Percentiles rank a stretch among this genome's conserved stretches.
These are phyloP conservation scores for Fusarium transvaalense DNA, from an alignment of 2,329 filamentous ascomycete genomes.

Conservation along the genomic window DNA sequence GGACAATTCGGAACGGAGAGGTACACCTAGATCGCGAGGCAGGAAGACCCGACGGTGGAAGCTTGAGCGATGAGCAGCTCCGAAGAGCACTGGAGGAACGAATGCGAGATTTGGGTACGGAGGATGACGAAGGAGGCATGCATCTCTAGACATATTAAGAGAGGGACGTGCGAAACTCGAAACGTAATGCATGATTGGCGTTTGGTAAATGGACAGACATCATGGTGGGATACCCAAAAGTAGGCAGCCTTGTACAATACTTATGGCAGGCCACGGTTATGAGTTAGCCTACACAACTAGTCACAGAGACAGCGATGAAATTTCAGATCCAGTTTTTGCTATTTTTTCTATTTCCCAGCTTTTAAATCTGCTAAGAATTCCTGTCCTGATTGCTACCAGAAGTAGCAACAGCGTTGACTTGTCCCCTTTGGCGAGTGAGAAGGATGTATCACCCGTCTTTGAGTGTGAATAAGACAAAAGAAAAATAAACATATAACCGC, in stretches of 20 bases:
- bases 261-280: slow-evolving; percentile 4
- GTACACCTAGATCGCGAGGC: slow-evolving; percentile 58
- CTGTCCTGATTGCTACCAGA: slow-evolving; percentile 21
- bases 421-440: slow-evolving; percentile 27
- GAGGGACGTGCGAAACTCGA: slow-evolving; percentile 1
- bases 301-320: slow-evolving; percentile 4
- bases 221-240: slow-evolving; percentile 42
- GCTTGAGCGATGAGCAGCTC: slow-evolving; percentile 70
- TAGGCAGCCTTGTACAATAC: slow-evolving; percentile 4
- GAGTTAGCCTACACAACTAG: neutral
- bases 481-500: slow-evolving; percentile 35
- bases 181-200: slow-evolving; percentile 42
- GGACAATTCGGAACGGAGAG: slow-evolving; percentile 65
- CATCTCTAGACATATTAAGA: slow-evolving; percentile 62
- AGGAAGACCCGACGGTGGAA: slow-evolving; percentile 56
- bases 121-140: slow-evolving; percentile 68
- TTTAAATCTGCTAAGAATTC: slow-evolving; percentile 26
- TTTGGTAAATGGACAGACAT: slow-evolving; percentile 41
- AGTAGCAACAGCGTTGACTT: slow-evolving; percentile 32
- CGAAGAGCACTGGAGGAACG: slow-evolving; percentile 67
- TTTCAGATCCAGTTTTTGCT: slow-evolving; percentile 40
- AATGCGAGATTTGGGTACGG: slow-evolving; percentile 60
- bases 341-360: slow-evolving; percentile 41
- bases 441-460: slow-evolving; percentile 34
- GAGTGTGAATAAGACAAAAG: slow-evolving; percentile 27